A percentile compares a stretch with the other conserved stretches of the same genome.
Conservation (phyloP, 257 asterid species). For the Nicotiana sylvestris region DNA sequence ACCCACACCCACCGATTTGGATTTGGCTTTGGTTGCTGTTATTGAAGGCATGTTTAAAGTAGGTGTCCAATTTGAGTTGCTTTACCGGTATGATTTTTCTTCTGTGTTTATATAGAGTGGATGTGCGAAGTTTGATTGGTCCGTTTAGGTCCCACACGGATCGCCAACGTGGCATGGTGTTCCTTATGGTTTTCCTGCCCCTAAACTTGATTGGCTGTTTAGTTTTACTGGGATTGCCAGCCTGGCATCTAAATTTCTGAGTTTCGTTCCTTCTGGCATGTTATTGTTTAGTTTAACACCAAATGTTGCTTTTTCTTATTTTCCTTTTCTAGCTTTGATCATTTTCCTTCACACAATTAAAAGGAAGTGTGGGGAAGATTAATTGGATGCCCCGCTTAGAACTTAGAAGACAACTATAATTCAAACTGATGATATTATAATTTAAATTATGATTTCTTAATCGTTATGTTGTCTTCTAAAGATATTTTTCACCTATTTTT, state of each 20-base stretch:
- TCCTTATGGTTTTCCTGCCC: neutral
- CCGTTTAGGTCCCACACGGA: neutral
- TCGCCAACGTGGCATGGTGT: conserved; percentile 35
- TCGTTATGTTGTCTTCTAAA: no score
- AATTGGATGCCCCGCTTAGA: no score
- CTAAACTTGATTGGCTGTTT: conserved; percentile 33
- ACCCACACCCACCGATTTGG: neutral
- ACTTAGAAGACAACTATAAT: no score
- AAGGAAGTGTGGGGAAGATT: no score
- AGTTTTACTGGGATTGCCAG: conserved; percentile 35
- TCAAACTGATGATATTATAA: no score
- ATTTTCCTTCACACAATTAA: no score
- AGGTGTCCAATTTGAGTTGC: neutral
- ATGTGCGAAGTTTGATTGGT: conserved; percentile 9
- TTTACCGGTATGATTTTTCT: neutral
- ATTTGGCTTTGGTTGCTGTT: conserved; percentile 15
- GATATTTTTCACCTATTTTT: no score
- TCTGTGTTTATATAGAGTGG: conserved; percentile 4
- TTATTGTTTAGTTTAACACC: no score
- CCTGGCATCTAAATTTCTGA: conserved; percentile 26
- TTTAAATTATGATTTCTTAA: no score
- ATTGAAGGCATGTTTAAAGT: conserved; percentile 25
- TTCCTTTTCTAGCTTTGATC: no score
- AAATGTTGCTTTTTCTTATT: no score
- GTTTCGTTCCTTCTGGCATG: neutral